Evolutionary conservation across 2,329 filamentous ascomycete species (phyloP).

Genomic region (Monilinia laxa): DNA sequence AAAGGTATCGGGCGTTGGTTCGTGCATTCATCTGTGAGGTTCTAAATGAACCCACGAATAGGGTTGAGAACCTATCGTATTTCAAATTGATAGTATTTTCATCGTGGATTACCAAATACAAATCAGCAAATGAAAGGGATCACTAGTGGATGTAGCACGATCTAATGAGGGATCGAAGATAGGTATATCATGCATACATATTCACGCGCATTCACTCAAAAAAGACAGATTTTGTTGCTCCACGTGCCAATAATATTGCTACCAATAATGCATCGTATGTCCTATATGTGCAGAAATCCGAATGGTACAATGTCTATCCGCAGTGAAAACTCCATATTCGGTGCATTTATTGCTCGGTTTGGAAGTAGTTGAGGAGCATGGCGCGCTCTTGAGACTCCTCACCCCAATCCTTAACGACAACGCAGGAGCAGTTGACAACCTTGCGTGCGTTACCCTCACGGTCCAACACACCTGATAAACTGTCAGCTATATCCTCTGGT

Average conservation of each 20-base stretch:
- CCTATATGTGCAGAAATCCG: constrained; percentile 38
- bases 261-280: constrained; percentile 37
- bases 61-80: constrained; percentile 3
- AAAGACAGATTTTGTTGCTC: constrained; percentile 19
- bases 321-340: constrained; percentile 36
- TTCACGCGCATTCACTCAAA: constrained; percentile 13
- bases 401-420: constrained; percentile 99
- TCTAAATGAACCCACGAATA: constrained; percentile 13
- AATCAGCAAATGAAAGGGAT: neutral
- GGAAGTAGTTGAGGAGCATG: constrained; percentile 99
- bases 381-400: constrained; percentile 99
- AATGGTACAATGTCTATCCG: constrained; percentile 38
- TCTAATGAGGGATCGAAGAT: neutral
- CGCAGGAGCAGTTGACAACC: constrained; percentile 99
- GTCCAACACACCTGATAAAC: constrained; percentile 80
- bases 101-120: neutral
- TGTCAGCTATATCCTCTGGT: constrained; percentile 28
- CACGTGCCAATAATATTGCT: constrained; percentile 39
- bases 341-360: constrained; percentile 70
- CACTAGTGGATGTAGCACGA: neutral
- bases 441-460: constrained; percentile 99
- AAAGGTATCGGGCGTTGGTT: constrained; percentile 6
- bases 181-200: neutral
- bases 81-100: neutral
- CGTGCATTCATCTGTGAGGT: neutral